Conservation (phyloP, 129 eudicot species). For the Artemisia annua region DNA sequence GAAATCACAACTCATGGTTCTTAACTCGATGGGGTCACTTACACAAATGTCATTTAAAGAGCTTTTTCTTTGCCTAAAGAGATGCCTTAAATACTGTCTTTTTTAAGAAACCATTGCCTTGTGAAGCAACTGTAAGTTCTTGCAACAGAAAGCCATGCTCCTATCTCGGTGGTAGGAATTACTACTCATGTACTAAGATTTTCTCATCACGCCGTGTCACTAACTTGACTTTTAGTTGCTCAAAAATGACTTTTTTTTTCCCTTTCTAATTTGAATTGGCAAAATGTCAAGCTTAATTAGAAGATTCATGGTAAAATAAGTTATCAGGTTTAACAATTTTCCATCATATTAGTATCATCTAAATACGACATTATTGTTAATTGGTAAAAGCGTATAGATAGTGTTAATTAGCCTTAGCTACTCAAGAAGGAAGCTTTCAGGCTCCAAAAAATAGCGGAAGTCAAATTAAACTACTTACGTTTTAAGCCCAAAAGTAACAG, state of each 20-base stretch:
- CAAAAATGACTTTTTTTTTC: background rate
- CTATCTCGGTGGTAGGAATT: slow-evolving; percentile 34
- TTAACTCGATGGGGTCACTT: slow-evolving; percentile 36
- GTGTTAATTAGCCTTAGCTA: no score
- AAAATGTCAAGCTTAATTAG: background rate
- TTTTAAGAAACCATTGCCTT: slow-evolving; percentile 49
- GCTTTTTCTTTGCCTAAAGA: slow-evolving; percentile 13
- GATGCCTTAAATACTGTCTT: slow-evolving; percentile 43
- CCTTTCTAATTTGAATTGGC: background rate
- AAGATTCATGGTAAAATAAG: background rate
- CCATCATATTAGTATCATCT: background rate
- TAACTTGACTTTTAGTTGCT: slow-evolving; percentile 24
- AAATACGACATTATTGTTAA: background rate
- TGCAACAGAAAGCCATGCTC: slow-evolving; percentile 43
- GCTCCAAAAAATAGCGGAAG: no score
- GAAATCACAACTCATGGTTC: slow-evolving; percentile 29
- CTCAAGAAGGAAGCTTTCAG: no score
- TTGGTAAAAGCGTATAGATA: no score
- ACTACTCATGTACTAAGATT: slow-evolving; percentile 30
- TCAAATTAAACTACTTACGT: no score
- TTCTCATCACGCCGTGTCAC: slow-evolving; percentile 7
- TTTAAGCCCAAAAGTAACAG: no score
- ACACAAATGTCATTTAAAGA: slow-evolving; percentile 24
- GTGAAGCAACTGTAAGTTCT: slow-evolving; percentile 40
- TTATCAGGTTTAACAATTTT: background rate